phyloP scores from a whole-genome alignment of 257 asterid species.

The Lycium ferocissimum region DNA sequence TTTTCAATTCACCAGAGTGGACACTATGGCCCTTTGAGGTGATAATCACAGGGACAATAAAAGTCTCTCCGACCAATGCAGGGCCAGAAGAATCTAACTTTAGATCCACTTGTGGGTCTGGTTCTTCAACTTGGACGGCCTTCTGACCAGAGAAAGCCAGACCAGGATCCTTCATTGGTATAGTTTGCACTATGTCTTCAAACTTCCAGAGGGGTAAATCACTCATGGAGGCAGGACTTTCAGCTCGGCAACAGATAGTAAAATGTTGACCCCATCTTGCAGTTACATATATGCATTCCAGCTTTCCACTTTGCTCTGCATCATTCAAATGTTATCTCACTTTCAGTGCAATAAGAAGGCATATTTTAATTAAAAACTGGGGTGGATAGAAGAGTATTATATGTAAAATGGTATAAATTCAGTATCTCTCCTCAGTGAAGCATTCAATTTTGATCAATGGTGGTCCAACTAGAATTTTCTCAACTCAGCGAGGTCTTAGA shows the following conservation, averaged over 20 bases:
- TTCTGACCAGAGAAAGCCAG: conserved; percentile 95
- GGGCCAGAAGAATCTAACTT: conserved; percentile 78
- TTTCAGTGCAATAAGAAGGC: conserved; percentile 16
- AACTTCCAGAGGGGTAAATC: conserved; percentile 94
- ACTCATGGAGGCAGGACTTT: conserved; percentile 95
- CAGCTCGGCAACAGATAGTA: conserved; percentile 94
- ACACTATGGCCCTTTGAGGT: conserved; percentile 89
- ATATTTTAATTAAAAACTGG: conserved; percentile 25
- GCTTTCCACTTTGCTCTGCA: conserved; percentile 99
- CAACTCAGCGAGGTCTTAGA: neutral
- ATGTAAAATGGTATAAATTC: neutral
- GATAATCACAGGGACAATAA: conserved; percentile 81
- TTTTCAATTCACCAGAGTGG: conserved; percentile 90
- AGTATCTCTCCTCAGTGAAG: neutral
- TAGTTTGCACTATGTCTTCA: conserved; percentile 81
- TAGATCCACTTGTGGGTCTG: conserved; percentile 96
- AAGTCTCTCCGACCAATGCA: conserved; percentile 92
- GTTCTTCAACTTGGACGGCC: conserved; percentile 97
- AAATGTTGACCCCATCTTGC: conserved; percentile 88
- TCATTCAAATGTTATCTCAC: conserved; percentile 37
- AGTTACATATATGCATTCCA: conserved; percentile 89
- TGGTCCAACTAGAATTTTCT: conserved; percentile 8
- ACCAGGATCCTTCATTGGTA: conserved; percentile 85
- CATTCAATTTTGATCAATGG: neutral
- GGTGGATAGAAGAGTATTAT: neutral